Conservation (phyloP, 2,329 filamentous ascomycete genomes). For the Sordariomycetes sp. region DNA sequence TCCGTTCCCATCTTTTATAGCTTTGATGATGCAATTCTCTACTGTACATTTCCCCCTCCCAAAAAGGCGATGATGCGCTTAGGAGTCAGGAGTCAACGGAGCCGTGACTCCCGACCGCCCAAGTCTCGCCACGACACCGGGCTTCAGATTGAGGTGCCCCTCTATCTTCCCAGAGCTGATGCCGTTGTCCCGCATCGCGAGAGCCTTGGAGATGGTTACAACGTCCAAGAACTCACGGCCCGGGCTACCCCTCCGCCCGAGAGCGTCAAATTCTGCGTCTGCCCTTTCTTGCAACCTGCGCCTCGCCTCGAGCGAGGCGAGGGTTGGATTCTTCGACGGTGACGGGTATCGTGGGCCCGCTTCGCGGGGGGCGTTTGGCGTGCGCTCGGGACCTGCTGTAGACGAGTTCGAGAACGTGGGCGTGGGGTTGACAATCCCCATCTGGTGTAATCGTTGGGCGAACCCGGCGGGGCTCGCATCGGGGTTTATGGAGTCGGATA, state of each 20-base stretch:
- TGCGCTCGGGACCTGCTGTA: slow-evolving; percentile 18
- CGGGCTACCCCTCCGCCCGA: background rate
- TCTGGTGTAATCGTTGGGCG: slow-evolving; percentile 38
- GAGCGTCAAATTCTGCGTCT: background rate
- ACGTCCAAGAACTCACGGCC: background rate
- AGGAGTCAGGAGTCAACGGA: background rate
- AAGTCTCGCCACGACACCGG: background rate
- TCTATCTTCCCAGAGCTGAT: background rate
- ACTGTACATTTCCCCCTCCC: background rate
- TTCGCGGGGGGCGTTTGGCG: background rate
- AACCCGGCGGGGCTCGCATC: slow-evolving; percentile 22
- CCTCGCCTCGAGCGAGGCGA: slow-evolving; percentile 1
- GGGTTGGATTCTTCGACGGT: background rate
- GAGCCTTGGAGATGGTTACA: background rate
- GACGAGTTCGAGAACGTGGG: slow-evolving; percentile 43
- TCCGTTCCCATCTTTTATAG: background rate
- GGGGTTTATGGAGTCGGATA: background rate
- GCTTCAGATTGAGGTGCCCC: background rate
- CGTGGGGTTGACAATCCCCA: slow-evolving; percentile 44
- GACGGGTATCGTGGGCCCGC: background rate
- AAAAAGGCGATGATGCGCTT: background rate
- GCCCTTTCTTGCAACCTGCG: background rate
- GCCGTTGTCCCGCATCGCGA: background rate
- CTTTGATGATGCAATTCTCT: background rate
- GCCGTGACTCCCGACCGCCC: background rate